A percentile compares a stretch with the other conserved stretches of the same genome.
Conservation (phyloP, 192 early-diverging fungal genomes). For the Entophlyctis helioformis region DNA sequence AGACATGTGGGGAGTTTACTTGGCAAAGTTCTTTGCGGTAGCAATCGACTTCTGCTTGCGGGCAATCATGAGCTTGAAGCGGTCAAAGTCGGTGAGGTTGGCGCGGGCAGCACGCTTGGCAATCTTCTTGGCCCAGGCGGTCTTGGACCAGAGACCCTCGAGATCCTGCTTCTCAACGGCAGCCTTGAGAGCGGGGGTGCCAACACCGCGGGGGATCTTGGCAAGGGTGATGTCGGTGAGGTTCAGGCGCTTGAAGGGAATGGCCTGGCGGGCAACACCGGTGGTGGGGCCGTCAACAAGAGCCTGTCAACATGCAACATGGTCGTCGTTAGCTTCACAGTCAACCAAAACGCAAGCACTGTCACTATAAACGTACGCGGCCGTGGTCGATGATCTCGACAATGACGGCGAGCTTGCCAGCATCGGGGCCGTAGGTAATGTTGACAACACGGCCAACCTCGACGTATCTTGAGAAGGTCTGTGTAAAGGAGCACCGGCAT, state of each 20-base stretch:
- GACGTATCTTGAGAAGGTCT: constrained; percentile 56
- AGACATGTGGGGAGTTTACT: no score
- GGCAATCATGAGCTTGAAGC: constrained; percentile 95
- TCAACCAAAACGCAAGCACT: background rate
- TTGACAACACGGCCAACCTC: constrained; percentile 98
- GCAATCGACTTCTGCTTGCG: no score
- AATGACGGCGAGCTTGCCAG: constrained; percentile 96
- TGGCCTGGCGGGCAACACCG: constrained; percentile 74
- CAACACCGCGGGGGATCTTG: constrained; percentile 70
- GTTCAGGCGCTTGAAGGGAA: constrained; percentile 80
- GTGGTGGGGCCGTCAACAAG: constrained; percentile 97
- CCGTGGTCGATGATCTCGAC: constrained; percentile 99
- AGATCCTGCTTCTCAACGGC: constrained; percentile 77
- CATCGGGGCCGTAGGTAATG: constrained; percentile 85
- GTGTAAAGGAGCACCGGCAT: background rate
- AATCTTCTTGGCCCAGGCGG: constrained; percentile 96
- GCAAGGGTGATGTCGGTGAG: constrained; percentile 84
- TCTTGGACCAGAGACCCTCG: constrained; percentile 69
- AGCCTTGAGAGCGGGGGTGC: constrained; percentile 64
- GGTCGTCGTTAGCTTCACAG: background rate
- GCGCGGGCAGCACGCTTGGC: constrained; percentile 66
- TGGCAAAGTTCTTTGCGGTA: no score
- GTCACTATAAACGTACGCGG: constrained; percentile 44
- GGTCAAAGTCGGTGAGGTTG: constrained; percentile 83
- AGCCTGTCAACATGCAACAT: constrained; percentile 49